phyloP scores from a whole-genome alignment of 148 eudicot genomes.

The Beta vulgaris region DNA sequence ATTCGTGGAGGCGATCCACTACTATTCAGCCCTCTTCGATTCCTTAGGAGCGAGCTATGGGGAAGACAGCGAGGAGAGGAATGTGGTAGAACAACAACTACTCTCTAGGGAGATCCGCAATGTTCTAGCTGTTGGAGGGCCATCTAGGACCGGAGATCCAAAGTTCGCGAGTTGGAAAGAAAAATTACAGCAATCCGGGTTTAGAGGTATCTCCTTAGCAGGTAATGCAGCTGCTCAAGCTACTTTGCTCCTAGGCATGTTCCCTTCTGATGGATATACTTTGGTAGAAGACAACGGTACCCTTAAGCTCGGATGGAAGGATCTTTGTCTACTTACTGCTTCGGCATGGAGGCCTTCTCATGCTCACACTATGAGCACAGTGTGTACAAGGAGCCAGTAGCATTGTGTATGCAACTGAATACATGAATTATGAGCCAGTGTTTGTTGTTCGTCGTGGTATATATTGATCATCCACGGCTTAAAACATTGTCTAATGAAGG shows the following conservation, averaged over 20 bases:
- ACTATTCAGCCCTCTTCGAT: constrained; percentile 94
- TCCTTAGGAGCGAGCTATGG: constrained; percentile 89
- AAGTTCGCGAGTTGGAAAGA: constrained; percentile 90
- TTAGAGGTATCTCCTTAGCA: constrained; percentile 67
- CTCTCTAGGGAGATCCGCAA: constrained; percentile 82
- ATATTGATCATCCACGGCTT: neutral
- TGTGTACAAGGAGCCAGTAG: constrained; percentile 33
- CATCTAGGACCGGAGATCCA: constrained; percentile 63
- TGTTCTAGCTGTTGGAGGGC: constrained; percentile 78
- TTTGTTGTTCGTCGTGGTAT: neutral
- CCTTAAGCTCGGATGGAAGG: constrained; percentile 97
- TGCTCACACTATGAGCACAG: constrained; percentile 35
- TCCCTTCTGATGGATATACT: constrained; percentile 90
- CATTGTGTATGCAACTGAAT: neutral
- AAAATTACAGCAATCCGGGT: constrained; percentile 79
- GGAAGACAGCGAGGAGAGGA: constrained; percentile 91
- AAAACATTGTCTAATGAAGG: neutral
- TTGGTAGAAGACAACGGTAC: constrained; percentile 88
- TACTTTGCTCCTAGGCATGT: constrained; percentile 88
- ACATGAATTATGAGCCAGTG: neutral
- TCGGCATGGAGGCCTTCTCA: constrained; percentile 87
- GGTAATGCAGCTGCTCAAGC: constrained; percentile 98
- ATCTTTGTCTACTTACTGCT: constrained; percentile 87
- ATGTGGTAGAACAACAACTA: constrained; percentile 89
- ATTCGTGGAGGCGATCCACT: constrained; percentile 96